These are phyloP conservation scores for Solanum arcanum DNA, from an alignment of 257 asterid genomes.

Conservation along the genomic window DNA sequence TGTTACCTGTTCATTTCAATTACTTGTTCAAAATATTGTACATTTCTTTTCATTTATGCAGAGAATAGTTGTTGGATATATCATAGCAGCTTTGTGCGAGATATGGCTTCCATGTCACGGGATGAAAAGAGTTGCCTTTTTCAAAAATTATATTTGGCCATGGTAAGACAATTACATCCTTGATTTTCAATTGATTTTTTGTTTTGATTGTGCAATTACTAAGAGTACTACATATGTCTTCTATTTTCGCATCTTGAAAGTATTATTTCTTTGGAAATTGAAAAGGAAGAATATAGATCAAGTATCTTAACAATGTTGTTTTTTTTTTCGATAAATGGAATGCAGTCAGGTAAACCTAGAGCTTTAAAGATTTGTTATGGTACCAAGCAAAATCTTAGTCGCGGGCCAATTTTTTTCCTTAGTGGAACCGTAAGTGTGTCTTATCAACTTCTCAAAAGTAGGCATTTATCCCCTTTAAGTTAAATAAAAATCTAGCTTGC, in stretches of 20 bases:
- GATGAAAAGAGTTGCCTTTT: slow-evolving; percentile 22
- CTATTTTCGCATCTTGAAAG: neutral
- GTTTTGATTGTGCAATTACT: neutral
- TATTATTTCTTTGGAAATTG: neutral
- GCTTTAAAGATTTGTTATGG: too few relatives aligned
- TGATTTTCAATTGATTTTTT: neutral
- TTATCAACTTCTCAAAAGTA: neutral
- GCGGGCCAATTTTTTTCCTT: neutral
- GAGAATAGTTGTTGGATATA: slow-evolving; percentile 78
- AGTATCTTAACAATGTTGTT: too few relatives aligned
- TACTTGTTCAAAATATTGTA: neutral
- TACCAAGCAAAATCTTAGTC: too few relatives aligned
- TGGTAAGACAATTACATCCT: slow-evolving; percentile 40
- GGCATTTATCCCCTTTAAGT: neutral
- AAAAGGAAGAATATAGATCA: too few relatives aligned
- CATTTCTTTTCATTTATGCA: slow-evolving; percentile 8
- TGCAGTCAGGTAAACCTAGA: too few relatives aligned
- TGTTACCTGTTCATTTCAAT: neutral
- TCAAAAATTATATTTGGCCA: slow-evolving; percentile 29
- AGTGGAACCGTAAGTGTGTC: too few relatives aligned
- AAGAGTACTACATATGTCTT: neutral
- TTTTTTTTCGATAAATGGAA: too few relatives aligned
- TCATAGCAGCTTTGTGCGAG: slow-evolving; percentile 64
- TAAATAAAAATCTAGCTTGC: neutral
- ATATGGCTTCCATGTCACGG: slow-evolving; percentile 60